Base-by-base conservation (phyloP, 2,329 filamentous ascomycete species). In the Alternaria panax region DNA sequence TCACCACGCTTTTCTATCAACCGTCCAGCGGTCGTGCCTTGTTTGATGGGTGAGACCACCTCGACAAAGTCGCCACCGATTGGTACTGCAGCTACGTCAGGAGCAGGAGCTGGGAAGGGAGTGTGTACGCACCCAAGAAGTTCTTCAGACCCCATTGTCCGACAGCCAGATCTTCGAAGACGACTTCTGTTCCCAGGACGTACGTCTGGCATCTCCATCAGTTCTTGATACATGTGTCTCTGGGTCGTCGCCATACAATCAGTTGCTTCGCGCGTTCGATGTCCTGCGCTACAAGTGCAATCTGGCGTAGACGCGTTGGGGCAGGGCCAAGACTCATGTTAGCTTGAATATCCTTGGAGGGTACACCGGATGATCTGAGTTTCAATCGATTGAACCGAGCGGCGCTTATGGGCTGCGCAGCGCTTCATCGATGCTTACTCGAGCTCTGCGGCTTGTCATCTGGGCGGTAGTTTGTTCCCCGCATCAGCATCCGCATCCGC, bases 31-130 rank as follows among this genome's bases (percentile, higher is more conserved):
- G 80, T 79, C 0, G 80, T 81, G n/a, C 72, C 65, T 1, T 68
- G 51, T 36, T 70, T 67, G 54, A 75, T 71, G 2, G 81, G 80
- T 2, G 80, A 75, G 40, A 80, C 78, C 28, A 80, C 72, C 68
- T 82, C 79, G 43, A 82, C 77, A 20, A 81, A 66, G 38, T 82
- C 80, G 40, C 80, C 80, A 4, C 80, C 80, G 4, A 82, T 67
- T 4, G 80, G 71, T 43, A 81, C 78, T 80, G 51, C 5, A 52
- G 25, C 22, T 2, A 6, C 27, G 47, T 64, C 25, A 62, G 56
- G 41, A 1, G 18, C 11, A 51, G 30, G 9, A 41, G 42, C 1
- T 11, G 14, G 9, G 9, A 34, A 11, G 20, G 20, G 11, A 48
- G 20, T 18, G 14, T n/a, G 22, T 9, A 52, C 62, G 7, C 62